Conservation (phyloP, 2,329 filamentous ascomycete species). For the Trichoderma atroviride region DNA sequence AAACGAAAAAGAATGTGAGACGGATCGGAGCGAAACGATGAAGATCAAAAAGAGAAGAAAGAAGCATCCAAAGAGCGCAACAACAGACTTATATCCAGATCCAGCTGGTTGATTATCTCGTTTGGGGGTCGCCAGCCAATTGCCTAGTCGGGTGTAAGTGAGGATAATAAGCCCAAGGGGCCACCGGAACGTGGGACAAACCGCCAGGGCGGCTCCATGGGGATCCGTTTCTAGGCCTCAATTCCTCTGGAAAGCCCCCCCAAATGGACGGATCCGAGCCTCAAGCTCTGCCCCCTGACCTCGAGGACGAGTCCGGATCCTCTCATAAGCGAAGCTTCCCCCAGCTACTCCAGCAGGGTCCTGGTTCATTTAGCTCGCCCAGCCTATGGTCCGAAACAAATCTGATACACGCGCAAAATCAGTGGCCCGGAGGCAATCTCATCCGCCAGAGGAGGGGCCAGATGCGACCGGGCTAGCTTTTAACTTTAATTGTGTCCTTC, state of each 20-base stretch:
- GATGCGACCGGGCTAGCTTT: conserved; percentile 5
- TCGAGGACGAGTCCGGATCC: not conserved
- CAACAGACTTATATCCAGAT: conserved; percentile 12
- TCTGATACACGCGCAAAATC: conserved; percentile 27
- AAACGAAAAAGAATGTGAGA: conserved; percentile 22
- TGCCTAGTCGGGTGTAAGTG: conserved; percentile 17
- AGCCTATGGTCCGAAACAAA: conserved; percentile 27
- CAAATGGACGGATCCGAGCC: conserved; percentile 18
- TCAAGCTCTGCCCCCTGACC: not conserved
- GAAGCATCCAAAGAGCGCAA: not conserved
- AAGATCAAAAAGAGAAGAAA: conserved; percentile 16
- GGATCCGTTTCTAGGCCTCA: conserved; percentile 24
- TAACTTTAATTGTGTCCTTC: conserved; percentile 19
- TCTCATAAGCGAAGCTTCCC: conserved; percentile 8
- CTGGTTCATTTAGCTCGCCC: conserved; percentile 21
- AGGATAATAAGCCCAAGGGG: conserved; percentile 18
- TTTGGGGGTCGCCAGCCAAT: not conserved
- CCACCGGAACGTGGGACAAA: conserved; percentile 6
- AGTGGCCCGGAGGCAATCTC: conserved; percentile 21
- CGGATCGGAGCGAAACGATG: conserved; percentile 24
- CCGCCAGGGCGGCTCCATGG: conserved; percentile 10
- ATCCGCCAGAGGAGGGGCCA: conserved; percentile 15
- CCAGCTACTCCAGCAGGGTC: not conserved
- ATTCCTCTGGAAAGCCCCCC: not conserved
- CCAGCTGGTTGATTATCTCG: conserved; percentile 1